Base-by-base conservation (phyloP, 2,329 filamentous ascomycete species). In the Botrytis medusae region DNA sequence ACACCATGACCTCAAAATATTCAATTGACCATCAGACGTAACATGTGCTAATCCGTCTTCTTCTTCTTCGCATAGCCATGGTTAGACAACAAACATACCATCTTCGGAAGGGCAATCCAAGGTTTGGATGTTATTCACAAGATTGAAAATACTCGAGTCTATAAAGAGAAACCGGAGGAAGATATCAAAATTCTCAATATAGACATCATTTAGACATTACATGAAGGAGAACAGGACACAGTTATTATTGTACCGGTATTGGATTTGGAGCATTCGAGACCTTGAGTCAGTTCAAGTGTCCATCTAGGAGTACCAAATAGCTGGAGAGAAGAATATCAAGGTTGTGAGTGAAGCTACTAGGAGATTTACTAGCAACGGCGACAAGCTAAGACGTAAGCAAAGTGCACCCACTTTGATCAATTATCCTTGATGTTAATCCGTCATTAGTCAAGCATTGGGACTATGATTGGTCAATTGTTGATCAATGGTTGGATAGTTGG, bases 141-240 rank as follows among this genome's bases (percentile, higher is more conserved):
- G 85, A 99, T 99, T 81, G 96, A 99, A 84, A 97, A 97, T 81
- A 87, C 89, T 25, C 92, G 92, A 81, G 94, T 94, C 6, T 91
- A 92, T 82, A 91, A 91, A 69, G 97, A 99, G 84, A 97, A 95
- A 85, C 96, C 96, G 0, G 93, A 97, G 82, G 94, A 97, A 80
- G 96, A 99, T 81, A 95, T 99, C 79, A 98, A 97, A 84, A 97
- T 99, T 77, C 89, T 99, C 73, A 98, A 93, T 81, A 97, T 99
- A 71, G 80, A 81, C 69, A 79, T 82, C 69, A 77, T 81, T 76
- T 82, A 80, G 69, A 9, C 29, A 6, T 54, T 6, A 18, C 4
- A 2, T 54, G 14, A 1, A 16, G 29, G 25, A 20, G 37, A 14
- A 46, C 18, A 54, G 34, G 34, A 54, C 14, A 16, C 12, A n/a